Evolutionary conservation across 192 early-diverging fungal species (phyloP).

Genomic region (Linnemannia zychae): DNA sequence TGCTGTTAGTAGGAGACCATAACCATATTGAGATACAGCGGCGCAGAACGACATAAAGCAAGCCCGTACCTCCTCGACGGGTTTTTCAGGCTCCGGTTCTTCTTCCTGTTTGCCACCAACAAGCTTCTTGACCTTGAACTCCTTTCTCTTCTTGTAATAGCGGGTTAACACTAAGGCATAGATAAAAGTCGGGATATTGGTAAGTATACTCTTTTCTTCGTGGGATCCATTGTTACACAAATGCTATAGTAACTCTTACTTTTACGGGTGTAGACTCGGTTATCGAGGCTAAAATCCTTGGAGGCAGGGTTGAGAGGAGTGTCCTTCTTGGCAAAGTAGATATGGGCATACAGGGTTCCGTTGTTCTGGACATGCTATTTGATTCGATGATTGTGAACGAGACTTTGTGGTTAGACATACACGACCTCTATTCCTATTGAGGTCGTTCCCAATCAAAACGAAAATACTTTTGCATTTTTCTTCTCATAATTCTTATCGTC

Average conservation of each 20-base stretch:
- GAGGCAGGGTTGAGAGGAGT: slow-evolving; percentile 58
- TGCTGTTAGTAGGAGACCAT: not conserved
- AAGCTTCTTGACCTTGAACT: slow-evolving; percentile 69
- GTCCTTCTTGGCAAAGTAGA: slow-evolving; percentile 65
- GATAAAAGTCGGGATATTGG: not conserved
- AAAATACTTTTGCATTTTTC: not conserved
- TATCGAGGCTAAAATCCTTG: slow-evolving; percentile 53
- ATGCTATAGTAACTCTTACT: slow-evolving; percentile 48
- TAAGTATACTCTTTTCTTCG: not conserved
- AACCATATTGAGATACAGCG: not conserved
- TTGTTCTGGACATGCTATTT: slow-evolving; percentile 66
- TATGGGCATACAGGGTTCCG: slow-evolving; percentile 71
- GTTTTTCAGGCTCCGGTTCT: slow-evolving; percentile 44
- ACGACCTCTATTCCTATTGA: not conserved
- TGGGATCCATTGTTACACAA: not conserved
- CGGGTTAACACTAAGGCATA: slow-evolving; percentile 61
- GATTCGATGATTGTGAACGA: not conserved
- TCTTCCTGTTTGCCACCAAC: slow-evolving; percentile 47
- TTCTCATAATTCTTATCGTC: not conserved
- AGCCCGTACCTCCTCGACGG: slow-evolving; percentile 25
- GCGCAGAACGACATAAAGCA: not conserved
- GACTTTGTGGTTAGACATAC: not conserved
- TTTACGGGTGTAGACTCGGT: slow-evolving; percentile 64
- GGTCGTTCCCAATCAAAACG: not conserved
- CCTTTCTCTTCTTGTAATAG: slow-evolving; percentile 60